Evolutionary conservation across 176 grass and related monocot genomes (phyloP).

Genomic region (Cymbopogon citratus): DNA sequence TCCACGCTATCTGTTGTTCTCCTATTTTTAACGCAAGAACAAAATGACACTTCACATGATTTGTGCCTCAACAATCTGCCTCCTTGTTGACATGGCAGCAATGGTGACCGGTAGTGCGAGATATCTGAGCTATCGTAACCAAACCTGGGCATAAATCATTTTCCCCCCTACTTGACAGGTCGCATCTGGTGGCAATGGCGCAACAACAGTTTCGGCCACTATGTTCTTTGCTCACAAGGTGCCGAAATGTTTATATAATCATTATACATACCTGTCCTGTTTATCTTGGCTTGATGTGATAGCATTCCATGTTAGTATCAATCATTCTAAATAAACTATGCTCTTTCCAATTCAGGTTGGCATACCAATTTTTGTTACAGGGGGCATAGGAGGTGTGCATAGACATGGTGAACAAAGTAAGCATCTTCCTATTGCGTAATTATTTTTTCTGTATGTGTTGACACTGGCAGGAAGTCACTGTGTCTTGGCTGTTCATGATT

Average conservation of each 20-base stretch:
- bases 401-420: slow-evolving; percentile 88
- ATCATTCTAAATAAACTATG: background rate
- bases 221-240: slow-evolving; percentile 97
- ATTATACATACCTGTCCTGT: background rate
- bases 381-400: slow-evolving; percentile 81
- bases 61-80: background rate
- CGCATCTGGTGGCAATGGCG: slow-evolving; percentile 63
- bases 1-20: background rate
- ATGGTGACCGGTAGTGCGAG: background rate
- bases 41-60: background rate
- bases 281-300: background rate
- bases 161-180: slow-evolving; percentile 30
- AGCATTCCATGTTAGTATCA: background rate
- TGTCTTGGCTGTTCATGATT: background rate
- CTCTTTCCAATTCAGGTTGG: slow-evolving; percentile 59
- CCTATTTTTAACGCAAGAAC: background rate
- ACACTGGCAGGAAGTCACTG: background rate
- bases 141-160: background rate
- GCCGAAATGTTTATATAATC: background rate
- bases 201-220: slow-evolving; percentile 89
- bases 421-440: slow-evolving; percentile 9
- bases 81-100: background rate
- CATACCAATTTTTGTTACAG: slow-evolving; percentile 86
- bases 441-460: background rate
- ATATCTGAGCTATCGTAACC: background rate